These are phyloP conservation scores for Penicillium digitatum DNA, from an alignment of 2,329 filamentous ascomycete species.

Conservation along the genomic window DNA sequence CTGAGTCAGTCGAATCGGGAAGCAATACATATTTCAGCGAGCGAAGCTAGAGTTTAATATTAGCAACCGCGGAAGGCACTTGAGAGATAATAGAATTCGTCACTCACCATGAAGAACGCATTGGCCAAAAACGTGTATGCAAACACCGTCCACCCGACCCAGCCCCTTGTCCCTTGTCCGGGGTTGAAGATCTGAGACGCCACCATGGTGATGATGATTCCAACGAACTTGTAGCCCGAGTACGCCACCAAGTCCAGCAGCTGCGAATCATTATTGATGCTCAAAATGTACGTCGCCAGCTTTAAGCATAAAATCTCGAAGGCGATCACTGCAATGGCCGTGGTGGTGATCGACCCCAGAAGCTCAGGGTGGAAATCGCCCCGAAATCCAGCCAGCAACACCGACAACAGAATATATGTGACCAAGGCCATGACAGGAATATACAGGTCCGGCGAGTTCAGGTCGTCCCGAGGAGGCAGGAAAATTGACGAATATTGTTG, in stretches of 20 bases:
- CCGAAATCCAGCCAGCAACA: conserved; percentile 80
- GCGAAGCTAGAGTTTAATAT: conserved; percentile 61
- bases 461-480: conserved; percentile 85
- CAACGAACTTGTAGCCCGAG: conserved; percentile 97
- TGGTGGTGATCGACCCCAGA: conserved; percentile 81
- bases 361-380: conserved; percentile 93
- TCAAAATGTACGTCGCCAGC: conserved; percentile 86
- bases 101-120: conserved; percentile 82
- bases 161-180: conserved; percentile 77
- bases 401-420: conserved; percentile 93
- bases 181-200: conserved; percentile 73
- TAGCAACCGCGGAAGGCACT: background rate
- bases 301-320: conserved; percentile 89
- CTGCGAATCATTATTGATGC: conserved; percentile 90
- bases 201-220: conserved; percentile 83
- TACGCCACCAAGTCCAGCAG: conserved; percentile 92
- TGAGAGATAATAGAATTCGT: no score
- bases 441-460: conserved; percentile 99
- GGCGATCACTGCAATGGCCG: conserved; percentile 75
- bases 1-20: conserved; percentile 70
- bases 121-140: conserved; percentile 90
- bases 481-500: conserved; percentile 57
- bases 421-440: conserved; percentile 97
- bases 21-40: conserved; percentile 94
- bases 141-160: conserved; percentile 85